A percentile compares a stretch with the other conserved stretches of the same genome.
Conservation (phyloP, 2,329 filamentous ascomycete species). For the Trichoderma hamatum region DNA sequence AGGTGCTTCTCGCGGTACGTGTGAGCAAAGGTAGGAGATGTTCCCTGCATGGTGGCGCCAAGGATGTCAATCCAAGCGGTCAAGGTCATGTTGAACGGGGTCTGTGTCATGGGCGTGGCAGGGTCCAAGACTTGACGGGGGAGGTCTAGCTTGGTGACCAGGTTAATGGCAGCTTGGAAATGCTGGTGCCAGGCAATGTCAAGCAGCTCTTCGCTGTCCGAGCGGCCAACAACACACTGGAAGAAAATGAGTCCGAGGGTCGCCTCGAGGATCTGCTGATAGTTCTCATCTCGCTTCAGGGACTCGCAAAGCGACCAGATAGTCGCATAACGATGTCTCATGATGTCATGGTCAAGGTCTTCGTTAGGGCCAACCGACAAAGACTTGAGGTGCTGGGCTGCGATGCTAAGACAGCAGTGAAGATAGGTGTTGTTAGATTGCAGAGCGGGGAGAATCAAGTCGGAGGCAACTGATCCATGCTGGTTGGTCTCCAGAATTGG, state of each 20-base stretch:
- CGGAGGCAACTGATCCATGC: slow-evolving; percentile 76
- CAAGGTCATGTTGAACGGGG: slow-evolving; percentile 93
- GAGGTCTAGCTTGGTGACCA: slow-evolving; percentile 84
- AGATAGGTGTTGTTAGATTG: slow-evolving; percentile 92
- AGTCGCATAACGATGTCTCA: slow-evolving; percentile 86
- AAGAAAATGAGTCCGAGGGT: slow-evolving; percentile 96
- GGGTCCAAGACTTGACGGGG: slow-evolving; percentile 66
- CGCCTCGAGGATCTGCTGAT: slow-evolving; percentile 87
- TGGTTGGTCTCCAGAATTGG: slow-evolving; percentile 90
- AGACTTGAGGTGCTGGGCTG: slow-evolving; percentile 89
- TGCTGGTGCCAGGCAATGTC: slow-evolving; percentile 98
- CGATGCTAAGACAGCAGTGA: slow-evolving; percentile 92
- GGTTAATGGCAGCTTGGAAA: slow-evolving; percentile 85
- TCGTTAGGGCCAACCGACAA: slow-evolving; percentile 63
- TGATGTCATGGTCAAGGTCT: slow-evolving; percentile 85
- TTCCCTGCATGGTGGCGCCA: slow-evolving; percentile 87
- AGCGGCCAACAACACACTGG: slow-evolving; percentile 86
- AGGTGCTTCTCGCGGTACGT: slow-evolving; percentile 96
- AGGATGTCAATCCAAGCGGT: slow-evolving; percentile 97
- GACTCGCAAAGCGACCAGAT: slow-evolving; percentile 84
- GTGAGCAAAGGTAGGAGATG: slow-evolving; percentile 85
- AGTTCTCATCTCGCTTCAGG: slow-evolving; percentile 77
- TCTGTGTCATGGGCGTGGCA: slow-evolving; percentile 55
- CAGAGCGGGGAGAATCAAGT: slow-evolving; percentile 83
- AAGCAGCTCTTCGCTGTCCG: slow-evolving; percentile 74